These are phyloP conservation scores for Salinomyces thailandicus DNA, from an alignment of 2,329 filamentous ascomycete species.

Conservation along the genomic window DNA sequence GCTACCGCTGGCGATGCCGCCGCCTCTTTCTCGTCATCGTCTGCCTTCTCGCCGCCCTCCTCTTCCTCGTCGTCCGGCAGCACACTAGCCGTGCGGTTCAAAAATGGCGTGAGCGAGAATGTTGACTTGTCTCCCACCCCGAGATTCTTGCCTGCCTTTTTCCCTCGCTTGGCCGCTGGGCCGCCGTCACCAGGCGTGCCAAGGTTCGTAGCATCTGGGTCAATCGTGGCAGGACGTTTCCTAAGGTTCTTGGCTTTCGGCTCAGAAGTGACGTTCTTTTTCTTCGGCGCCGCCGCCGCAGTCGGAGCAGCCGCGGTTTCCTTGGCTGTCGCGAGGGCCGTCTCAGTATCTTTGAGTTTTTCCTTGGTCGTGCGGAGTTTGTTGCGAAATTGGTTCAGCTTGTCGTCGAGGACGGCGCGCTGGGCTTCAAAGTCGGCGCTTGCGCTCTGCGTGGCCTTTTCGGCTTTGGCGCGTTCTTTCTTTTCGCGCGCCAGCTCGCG, in stretches of 20 bases:
- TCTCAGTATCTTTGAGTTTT: constrained; percentile 57
- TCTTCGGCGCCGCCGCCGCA: constrained; percentile 15
- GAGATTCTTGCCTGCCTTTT: constrained; percentile 42
- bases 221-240: constrained; percentile 36
- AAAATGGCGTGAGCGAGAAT: constrained; percentile 89
- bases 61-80: constrained; percentile 33
- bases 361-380: constrained; percentile 62
- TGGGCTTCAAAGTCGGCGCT: constrained; percentile 51
- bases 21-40: constrained; percentile 10
- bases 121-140: constrained; percentile 82
- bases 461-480: constrained; percentile 41
- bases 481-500: constrained; percentile 42
- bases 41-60: constrained; percentile 14
- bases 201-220: constrained; percentile 37
- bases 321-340: constrained; percentile 34
- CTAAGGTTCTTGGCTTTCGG: constrained; percentile 16
- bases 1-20: constrained; percentile 12
- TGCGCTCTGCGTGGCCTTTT: constrained; percentile 45
- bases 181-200: constrained; percentile 40
- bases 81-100: constrained; percentile 61
- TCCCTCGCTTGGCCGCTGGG: constrained; percentile 36
- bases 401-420: constrained; percentile 57
- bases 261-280: constrained; percentile 20
- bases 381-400: constrained; percentile 56
- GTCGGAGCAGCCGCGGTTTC: constrained; percentile 23